A percentile compares a stretch with the other conserved stretches of the same genome.
phyloP scores from a whole-genome alignment of 306 rosid genomes.

The Dryas drummondii region DNA sequence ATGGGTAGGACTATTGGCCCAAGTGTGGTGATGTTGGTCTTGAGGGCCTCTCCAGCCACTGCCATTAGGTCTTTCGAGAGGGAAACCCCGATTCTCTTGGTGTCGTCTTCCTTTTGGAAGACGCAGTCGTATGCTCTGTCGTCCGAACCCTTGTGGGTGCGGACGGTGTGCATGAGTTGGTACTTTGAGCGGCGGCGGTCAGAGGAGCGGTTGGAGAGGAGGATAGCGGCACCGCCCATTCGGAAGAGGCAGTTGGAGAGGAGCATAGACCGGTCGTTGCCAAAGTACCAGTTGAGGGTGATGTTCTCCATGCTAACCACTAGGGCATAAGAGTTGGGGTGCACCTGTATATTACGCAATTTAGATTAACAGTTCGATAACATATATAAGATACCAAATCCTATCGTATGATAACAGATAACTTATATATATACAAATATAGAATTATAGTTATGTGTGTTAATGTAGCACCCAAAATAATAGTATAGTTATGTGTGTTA shows the following conservation, averaged over 20 bases:
- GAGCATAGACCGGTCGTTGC: slow-evolving; percentile 82
- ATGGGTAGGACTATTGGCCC: slow-evolving; percentile 84
- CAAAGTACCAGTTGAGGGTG: slow-evolving; percentile 82
- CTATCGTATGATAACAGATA: no score
- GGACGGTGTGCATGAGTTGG: slow-evolving; percentile 72
- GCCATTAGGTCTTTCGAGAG: slow-evolving; percentile 86
- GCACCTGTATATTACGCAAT: slow-evolving; percentile 43
- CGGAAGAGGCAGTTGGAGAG: slow-evolving; percentile 88
- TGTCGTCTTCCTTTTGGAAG: slow-evolving; percentile 71
- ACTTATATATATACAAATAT: no score
- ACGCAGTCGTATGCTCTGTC: slow-evolving; percentile 62
- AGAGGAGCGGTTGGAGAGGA: slow-evolving; percentile 52
- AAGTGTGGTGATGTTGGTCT: slow-evolving; percentile 83
- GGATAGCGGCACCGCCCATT: slow-evolving; percentile 85
- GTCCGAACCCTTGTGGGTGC: slow-evolving; percentile 80
- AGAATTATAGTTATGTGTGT: no score
- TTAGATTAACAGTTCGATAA: no score
- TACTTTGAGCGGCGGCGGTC: slow-evolving; percentile 68
- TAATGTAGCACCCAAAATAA: no score
- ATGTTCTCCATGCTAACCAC: slow-evolving; percentile 94
- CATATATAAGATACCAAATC: no score
- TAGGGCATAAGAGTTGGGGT: slow-evolving; percentile 78
- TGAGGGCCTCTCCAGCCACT: slow-evolving; percentile 82
- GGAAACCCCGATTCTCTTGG: slow-evolving; percentile 51
- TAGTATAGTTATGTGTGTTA: no score